phyloP scores from a whole-genome alignment of 75 land plant species.

The Adiantum capillusveneris region DNA sequence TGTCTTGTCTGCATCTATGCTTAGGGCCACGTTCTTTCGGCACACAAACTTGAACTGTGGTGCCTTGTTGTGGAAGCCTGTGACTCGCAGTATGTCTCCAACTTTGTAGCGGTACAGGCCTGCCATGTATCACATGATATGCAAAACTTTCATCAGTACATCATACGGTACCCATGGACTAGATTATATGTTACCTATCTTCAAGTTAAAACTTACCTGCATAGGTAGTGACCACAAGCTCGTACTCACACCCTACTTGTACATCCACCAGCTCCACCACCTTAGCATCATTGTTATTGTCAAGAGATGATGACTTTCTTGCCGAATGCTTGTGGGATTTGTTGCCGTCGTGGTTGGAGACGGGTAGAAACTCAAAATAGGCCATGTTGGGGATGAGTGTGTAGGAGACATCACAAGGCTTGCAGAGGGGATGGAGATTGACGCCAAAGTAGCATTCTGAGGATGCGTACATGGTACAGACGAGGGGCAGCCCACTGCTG shows the following conservation, averaged over 20 bases:
- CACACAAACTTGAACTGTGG: slow-evolving; percentile 22
- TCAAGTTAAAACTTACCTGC: slow-evolving; percentile 34
- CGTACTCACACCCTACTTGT: slow-evolving; percentile 73
- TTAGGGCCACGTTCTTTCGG: slow-evolving; percentile 26
- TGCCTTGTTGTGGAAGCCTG: slow-evolving; percentile 26
- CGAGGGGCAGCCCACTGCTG: slow-evolving; percentile 56
- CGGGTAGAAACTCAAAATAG: slow-evolving; percentile 76
- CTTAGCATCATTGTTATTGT: no score
- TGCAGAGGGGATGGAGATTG: slow-evolving; percentile 53
- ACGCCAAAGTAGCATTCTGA: slow-evolving; percentile 78
- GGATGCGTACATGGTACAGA: slow-evolving; percentile 71
- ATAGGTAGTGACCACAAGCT: slow-evolving; percentile 81
- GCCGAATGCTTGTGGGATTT: no score
- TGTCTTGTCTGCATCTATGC: slow-evolving; percentile 26
- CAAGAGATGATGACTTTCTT: no score
- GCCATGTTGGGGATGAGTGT: slow-evolving; percentile 73
- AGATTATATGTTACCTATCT: no score
- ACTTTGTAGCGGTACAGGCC: slow-evolving; percentile 18
- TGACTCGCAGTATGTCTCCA: slow-evolving; percentile 25
- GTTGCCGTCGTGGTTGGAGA: no score
- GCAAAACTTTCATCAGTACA: no score
- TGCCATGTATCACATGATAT: neutral
- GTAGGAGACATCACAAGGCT: slow-evolving; percentile 49
- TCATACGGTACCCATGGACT: no score
- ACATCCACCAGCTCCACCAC: slow-evolving; percentile 56